Evolutionary conservation across 2,329 filamentous ascomycete genomes (phyloP), one percentile per base, ranked within the genome.

Genomic region (Xylariaceae sp.): DNA sequence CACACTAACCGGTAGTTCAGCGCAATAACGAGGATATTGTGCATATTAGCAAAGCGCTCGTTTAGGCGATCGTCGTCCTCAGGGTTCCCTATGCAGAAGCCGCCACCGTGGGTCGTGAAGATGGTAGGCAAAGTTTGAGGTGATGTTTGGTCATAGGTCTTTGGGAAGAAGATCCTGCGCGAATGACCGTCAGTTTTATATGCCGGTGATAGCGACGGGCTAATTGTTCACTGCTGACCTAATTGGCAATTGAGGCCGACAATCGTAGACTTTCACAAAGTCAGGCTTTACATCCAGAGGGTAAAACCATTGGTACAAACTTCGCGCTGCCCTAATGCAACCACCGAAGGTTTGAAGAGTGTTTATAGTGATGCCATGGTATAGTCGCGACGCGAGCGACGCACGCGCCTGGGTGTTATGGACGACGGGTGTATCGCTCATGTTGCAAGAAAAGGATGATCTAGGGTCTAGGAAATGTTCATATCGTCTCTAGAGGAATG

Each of bases 1-100:
- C n/a, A n/a, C n/a, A n/a, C n/a, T n/a, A n/a, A n/a, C n/a, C 63
- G 60, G 52, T 75, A 75, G 47, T 72, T 63, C 27, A 76, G 58
- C 40, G 60, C 66, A 35, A 74, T 55, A 8, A 75, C 70, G n/a
- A 72, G 56, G 42, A 72, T 55, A 39, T 64, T 60, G 42, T 68
- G 61, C 19, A 59, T 57, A 23, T 64, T 61, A 11, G 69, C 61
- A 53, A 72, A 69, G 37, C 55, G 54, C 34, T 54, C 53, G 42
- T 67, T 72, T 59, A 68, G 66, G 8, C 52, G 48, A 50, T 74
- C 68, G 48, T 73, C 70, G 20, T 67, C 52, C 22, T 53, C 37
- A 1, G 69, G 62, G 17, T 63, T 50, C 45, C 66, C 62, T 27
- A 75, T 16, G 23, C 62, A 61, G 47, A 70, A 72, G 5, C 70